phyloP scores from a whole-genome alignment of 192 early-diverging fungal species.

The Coemansia sp. region DNA sequence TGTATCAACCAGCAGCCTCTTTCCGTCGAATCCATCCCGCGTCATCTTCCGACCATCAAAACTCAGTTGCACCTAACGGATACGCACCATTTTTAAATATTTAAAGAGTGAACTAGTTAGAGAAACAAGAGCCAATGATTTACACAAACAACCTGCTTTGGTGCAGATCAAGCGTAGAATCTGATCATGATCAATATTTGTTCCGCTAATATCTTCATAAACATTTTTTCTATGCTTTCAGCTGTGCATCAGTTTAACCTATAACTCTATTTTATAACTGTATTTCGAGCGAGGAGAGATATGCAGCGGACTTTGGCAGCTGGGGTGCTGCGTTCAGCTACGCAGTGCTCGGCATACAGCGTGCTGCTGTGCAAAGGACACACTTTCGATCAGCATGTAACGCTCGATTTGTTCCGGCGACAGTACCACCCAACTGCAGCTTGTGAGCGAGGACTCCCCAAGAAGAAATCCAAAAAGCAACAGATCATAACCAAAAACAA shows the following conservation, averaged over 20 bases:
- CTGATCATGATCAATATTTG: no score
- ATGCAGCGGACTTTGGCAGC: conserved; percentile 5
- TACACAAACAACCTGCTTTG: no score
- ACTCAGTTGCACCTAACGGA: conserved; percentile 17
- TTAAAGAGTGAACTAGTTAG: conserved; percentile 8
- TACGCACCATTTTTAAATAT: conserved; percentile 48
- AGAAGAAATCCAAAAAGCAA: not conserved
- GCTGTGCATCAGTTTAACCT: no score
- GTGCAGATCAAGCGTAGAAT: no score
- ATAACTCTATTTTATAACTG: no score
- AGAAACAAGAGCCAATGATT: no score
- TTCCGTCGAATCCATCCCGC: conserved; percentile 61
- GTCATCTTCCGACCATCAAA: not conserved
- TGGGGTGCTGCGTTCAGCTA: not conserved
- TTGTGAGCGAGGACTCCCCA: not conserved
- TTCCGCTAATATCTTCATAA: no score
- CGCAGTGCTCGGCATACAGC: not conserved
- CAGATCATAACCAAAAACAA: not conserved
- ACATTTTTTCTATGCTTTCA: no score
- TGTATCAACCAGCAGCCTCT: no score
- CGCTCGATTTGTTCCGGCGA: not conserved
- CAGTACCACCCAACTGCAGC: conserved; percentile 1
- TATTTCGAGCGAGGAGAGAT: not conserved
- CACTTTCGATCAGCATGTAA: not conserved
- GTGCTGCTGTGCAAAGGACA: not conserved